A percentile compares a stretch with the other conserved stretches of the same genome.
These are phyloP conservation scores for Brassica cretica DNA, from an alignment of 345 rosid species.

Conservation along the genomic window DNA sequence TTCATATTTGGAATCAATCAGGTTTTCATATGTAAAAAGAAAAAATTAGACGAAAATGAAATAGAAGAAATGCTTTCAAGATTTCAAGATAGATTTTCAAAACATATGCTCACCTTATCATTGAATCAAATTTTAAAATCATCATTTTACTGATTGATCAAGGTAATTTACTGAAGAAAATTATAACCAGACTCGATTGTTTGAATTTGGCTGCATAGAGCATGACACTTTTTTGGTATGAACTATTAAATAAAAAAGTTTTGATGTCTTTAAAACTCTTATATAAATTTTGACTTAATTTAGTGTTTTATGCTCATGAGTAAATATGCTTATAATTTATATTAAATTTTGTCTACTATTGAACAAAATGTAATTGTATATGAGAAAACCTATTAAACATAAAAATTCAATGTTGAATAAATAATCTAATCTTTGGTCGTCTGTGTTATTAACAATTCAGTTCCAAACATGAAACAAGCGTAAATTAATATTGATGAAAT, in stretches of 20 bases:
- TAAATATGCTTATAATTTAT: not conserved
- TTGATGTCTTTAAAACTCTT: not conserved
- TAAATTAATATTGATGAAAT: not conserved
- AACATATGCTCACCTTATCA: not conserved
- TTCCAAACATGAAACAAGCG: not conserved
- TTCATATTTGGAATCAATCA: slow-evolving; percentile 3
- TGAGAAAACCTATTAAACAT: not conserved
- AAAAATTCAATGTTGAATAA: not conserved
- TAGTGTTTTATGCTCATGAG: not conserved
- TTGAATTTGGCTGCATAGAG: not conserved
- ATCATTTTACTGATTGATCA: slow-evolving; percentile 2
- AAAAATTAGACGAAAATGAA: not conserved
- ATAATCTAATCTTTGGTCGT: not conserved
- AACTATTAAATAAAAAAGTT: not conserved
- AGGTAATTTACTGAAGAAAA: not conserved
- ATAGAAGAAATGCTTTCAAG: not conserved
- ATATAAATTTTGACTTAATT: not conserved
- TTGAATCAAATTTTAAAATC: not conserved
- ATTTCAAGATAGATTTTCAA: not conserved
- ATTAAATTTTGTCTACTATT: not conserved
- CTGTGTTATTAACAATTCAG: not conserved
- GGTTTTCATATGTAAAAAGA: not conserved
- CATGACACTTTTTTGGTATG: not conserved
- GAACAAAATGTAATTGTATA: not conserved
- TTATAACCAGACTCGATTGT: not conserved